Base-by-base conservation (phyloP, 345 rosid genomes). In the Raphanus raphanistrum region DNA sequence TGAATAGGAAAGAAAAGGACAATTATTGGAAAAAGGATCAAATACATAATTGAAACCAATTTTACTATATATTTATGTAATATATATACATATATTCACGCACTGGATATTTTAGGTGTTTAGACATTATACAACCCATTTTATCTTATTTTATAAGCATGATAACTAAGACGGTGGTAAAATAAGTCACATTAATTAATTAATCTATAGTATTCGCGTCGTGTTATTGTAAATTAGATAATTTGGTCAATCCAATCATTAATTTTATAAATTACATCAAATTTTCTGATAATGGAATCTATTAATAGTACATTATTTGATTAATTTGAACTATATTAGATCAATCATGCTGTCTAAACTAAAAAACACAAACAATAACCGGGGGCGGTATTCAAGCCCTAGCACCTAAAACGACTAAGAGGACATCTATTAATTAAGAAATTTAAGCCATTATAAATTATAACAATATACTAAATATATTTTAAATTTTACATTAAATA, bases 1-100 rank as follows among this genome's bases (percentile, higher is more conserved):
- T 71, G 27, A 60, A 35, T 52, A 52, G 31, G 31, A 17, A 55
- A 16, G 3, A 55, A 35, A 60, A 43, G 58, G 59, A 72, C 76
- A 72, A 60, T 72, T 60, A 72, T 43, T 43, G 60, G 28, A 4
- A n/a, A 41, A 38, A 72, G 16, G 41, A 61, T 61, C 38, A 71
- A 43, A 38, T 27, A 15, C 59, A 6, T 72, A 72, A 59, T 36
- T 32, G 3, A 32, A 17, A 52, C 11, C 10, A 69, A 54, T 9
- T 16, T 54, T 52, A 11, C 10, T 54, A 54, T 2, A 10, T 69
- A 31, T 6, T 16, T 69, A 0, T 68, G 45, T 69, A 2, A n/a
- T 28, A 31, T 35, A 35, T 10, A 38, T 38, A 38, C 12, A 38
- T 38, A 38, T 38, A 38, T 38, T 66, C 35, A 66, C 31, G 38